phyloP scores from a whole-genome alignment of 2,329 filamentous ascomycete genomes.

The Ceratocystis cubensis region DNA sequence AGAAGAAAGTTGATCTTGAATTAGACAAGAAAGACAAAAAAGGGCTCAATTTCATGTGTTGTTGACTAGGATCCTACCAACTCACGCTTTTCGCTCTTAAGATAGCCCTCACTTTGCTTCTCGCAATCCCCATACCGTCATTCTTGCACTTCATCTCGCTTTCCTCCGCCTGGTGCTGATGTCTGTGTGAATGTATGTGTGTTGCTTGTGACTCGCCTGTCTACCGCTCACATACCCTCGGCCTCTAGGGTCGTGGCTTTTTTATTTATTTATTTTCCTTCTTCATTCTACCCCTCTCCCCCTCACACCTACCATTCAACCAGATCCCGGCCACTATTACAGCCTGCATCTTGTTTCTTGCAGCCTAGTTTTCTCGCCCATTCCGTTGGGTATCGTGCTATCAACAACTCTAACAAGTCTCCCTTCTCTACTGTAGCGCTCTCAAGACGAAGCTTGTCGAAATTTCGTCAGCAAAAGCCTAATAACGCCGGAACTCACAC shows the following conservation, averaged over 20 bases:
- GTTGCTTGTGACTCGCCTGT: not conserved
- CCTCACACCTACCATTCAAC: too few relatives aligned
- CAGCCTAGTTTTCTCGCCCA: too few relatives aligned
- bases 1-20: not conserved
- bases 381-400: too few relatives aligned
- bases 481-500: not conserved
- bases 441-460: not conserved
- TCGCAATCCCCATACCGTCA: conserved; percentile 6
- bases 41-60: not conserved
- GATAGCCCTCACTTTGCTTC: not conserved
- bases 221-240: not conserved
- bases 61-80: not conserved
- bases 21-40: not conserved
- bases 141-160: not conserved
- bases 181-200: not conserved
- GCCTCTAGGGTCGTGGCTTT: not conserved
- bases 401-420: not conserved
- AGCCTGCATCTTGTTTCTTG: too few relatives aligned
- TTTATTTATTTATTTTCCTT: not conserved
- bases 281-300: not conserved
- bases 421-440: not conserved
- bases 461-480: too few relatives aligned
- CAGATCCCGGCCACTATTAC: too few relatives aligned
- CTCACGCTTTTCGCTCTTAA: too few relatives aligned
- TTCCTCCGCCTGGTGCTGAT: not conserved